Conservation (phyloP, 495 filamentous ascomycete genomes). For the Neurospora sp. region DNA sequence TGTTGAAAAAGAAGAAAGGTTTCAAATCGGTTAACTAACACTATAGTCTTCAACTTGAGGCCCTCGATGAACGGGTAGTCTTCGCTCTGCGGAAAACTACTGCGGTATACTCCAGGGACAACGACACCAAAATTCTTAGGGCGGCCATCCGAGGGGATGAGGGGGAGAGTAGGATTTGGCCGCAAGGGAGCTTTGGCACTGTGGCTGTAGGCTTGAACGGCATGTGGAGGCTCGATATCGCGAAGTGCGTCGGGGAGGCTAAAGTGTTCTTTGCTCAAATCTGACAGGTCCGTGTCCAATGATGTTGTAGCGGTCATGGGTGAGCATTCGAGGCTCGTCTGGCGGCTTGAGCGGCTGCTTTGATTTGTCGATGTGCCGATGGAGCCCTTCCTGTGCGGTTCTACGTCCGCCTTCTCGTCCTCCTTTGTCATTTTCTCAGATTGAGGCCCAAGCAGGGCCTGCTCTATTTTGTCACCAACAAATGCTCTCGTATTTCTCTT, state of each 20-base stretch:
- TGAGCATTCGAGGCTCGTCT: constrained; percentile 9
- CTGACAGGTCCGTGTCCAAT: background rate
- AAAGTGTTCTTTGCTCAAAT: background rate
- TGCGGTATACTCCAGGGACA: constrained; percentile 61
- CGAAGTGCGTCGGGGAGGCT: background rate
- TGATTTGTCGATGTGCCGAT: constrained; percentile 7
- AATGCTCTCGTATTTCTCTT: constrained; percentile 17
- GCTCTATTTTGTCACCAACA: constrained; percentile 14
- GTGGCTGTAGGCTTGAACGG: background rate
- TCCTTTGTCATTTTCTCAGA: background rate
- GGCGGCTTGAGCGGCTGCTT: constrained; percentile 11
- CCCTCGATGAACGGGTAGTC: constrained; percentile 55
- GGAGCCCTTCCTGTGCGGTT: constrained; percentile 2
- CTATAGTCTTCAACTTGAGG: constrained; percentile 60
- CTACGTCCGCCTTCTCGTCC: constrained; percentile 4
- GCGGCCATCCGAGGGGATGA: constrained; percentile 18
- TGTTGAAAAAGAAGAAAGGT: background rate
- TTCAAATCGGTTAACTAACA: constrained; percentile 40
- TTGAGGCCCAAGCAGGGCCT: background rate
- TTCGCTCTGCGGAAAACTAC: constrained; percentile 54
- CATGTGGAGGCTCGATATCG: background rate
- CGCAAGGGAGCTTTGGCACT: background rate
- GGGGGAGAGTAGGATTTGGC: background rate
- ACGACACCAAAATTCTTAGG: constrained; percentile 61
- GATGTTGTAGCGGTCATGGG: background rate